These are phyloP conservation scores for Talaromyces sp. DNA, from an alignment of 2,329 filamentous ascomycete genomes.

Conservation along the genomic window DNA sequence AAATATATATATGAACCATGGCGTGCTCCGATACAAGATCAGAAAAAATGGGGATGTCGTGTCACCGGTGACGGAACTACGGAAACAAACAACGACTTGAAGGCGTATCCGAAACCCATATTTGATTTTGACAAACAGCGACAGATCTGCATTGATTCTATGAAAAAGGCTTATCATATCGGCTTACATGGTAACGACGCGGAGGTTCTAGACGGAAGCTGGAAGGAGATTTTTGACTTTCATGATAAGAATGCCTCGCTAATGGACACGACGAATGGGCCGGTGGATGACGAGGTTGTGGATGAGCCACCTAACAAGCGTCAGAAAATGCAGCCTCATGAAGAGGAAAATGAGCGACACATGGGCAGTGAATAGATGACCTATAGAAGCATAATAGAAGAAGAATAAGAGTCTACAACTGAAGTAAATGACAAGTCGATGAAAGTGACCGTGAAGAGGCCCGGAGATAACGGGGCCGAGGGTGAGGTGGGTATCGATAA, in stretches of 20 bases:
- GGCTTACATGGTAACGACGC: slow-evolving; percentile 62
- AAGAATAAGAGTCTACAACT: no score
- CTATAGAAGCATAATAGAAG: no score
- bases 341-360: slow-evolving; percentile 21
- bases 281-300: neutral
- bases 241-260: neutral
- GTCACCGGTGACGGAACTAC: slow-evolving; percentile 54
- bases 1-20: slow-evolving; percentile 65
- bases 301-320: slow-evolving; percentile 13
- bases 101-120: slow-evolving; percentile 67
- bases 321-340: slow-evolving; percentile 1
- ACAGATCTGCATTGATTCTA: slow-evolving; percentile 59
- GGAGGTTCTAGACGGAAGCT: slow-evolving; percentile 22
- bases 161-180: slow-evolving; percentile 67
- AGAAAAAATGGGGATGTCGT: slow-evolving; percentile 64
- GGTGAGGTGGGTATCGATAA: slow-evolving; percentile 22
- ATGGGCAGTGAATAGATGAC: neutral
- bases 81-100: slow-evolving; percentile 43
- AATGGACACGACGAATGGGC: slow-evolving; percentile 11
- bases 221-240: slow-evolving; percentile 5
- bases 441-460: neutral
- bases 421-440: no score
- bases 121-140: slow-evolving; percentile 67
- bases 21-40: slow-evolving; percentile 65
- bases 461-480: slow-evolving; percentile 21